These are phyloP conservation scores for Dactylellina haptotyla DNA, from an alignment of 2,329 filamentous ascomycete genomes.

Conservation along the genomic window DNA sequence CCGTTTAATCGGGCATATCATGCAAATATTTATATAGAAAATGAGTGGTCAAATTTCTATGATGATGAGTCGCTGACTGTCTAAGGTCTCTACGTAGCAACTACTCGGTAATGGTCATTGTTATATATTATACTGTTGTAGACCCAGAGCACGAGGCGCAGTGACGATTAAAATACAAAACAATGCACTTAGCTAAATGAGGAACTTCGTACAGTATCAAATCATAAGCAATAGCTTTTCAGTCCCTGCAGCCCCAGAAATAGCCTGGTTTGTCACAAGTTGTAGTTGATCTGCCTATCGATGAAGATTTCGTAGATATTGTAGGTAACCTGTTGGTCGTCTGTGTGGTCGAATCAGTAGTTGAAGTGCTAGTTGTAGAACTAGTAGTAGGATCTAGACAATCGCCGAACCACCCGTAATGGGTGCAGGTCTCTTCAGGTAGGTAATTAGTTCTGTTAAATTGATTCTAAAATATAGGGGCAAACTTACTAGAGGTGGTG, in stretches of 20 bases:
- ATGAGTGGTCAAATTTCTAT: no score
- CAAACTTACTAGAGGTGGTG: conserved; percentile 42
- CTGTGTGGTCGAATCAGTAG: conserved; percentile 58
- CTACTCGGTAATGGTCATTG: no score
- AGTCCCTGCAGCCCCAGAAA: conserved; percentile 53
- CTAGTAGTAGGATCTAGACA: conserved; percentile 55
- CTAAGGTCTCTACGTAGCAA: no score
- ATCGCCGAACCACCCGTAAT: conserved; percentile 58
- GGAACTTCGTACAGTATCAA: background rate
- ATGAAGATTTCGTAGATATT: conserved; percentile 55
- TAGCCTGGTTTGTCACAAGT: conserved; percentile 42
- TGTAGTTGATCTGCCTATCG: conserved; percentile 41
- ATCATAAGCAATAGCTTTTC: background rate
- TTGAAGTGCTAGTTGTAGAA: conserved; percentile 25
- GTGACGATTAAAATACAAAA: background rate
- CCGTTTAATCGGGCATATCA: no score
- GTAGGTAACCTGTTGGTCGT: conserved; percentile 56
- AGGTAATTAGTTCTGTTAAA: background rate
- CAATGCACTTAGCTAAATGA: background rate
- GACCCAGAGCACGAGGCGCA: no score
- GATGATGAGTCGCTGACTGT: no score
- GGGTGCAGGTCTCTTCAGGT: conserved; percentile 51
- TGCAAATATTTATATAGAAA: no score
- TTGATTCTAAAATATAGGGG: background rate
- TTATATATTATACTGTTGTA: no score